phyloP scores from a whole-genome alignment of 192 early-diverging fungal genomes.

The Umbelopsis sp. region DNA sequence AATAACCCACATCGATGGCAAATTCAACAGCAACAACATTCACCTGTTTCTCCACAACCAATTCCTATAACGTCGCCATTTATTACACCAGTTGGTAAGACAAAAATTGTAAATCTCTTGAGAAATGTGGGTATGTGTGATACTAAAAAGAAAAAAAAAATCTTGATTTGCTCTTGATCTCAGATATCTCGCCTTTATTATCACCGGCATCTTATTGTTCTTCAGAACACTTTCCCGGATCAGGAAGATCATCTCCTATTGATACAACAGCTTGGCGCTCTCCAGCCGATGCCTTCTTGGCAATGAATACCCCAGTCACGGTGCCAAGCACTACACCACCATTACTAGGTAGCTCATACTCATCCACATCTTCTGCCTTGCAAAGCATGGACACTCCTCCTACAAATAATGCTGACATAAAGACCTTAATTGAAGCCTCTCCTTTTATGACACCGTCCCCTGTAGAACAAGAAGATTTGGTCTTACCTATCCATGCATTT shows the following conservation, averaged over 20 bases:
- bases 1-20: neutral
- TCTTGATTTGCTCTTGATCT: too few species aligned
- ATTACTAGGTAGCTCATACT: conserved; percentile 19
- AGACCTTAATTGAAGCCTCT: conserved; percentile 5
- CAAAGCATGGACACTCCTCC: conserved; percentile 15
- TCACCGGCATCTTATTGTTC: conserved; percentile 4
- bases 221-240: conserved; percentile 12
- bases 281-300: conserved; percentile 4
- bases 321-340: conserved; percentile 14
- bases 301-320: conserved; percentile 11
- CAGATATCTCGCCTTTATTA: conserved; percentile 7
- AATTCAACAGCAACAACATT: neutral
- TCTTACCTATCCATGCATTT: neutral
- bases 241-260: neutral
- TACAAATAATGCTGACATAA: neutral
- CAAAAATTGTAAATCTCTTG: neutral
- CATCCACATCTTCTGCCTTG: conserved; percentile 14
- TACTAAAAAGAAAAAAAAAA: too few species aligned
- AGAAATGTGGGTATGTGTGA: too few species aligned
- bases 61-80: neutral
- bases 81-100: conserved; percentile 1
- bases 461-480: conserved; percentile 1
- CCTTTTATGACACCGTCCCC: conserved; percentile 4
- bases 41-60: neutral
- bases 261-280: neutral